Evolutionary conservation across 768 basidiomycete genomes (phyloP).

Genomic region (Lepiota brunneoincarnata): DNA sequence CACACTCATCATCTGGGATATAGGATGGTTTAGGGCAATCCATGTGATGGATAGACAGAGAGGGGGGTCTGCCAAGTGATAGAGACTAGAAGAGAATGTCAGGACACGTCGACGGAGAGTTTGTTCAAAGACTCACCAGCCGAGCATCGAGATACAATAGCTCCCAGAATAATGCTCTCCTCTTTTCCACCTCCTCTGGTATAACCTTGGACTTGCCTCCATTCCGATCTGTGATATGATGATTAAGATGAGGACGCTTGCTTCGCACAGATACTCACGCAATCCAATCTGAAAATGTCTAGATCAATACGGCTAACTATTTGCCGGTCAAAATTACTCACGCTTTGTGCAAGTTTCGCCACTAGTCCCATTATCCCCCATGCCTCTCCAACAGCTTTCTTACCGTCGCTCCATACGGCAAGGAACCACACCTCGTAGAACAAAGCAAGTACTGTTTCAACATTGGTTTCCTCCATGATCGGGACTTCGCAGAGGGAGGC

Average conservation of each 20-base stretch:
- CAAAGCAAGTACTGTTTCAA: conserved; percentile 56
- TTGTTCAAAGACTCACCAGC: conserved; percentile 36
- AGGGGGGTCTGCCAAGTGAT: conserved; percentile 67
- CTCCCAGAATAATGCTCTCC: conserved; percentile 70
- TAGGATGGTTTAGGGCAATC: conserved; percentile 55
- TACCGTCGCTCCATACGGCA: conserved; percentile 67
- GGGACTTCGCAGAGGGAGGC: conserved; percentile 59
- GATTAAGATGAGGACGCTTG: conserved; percentile 5
- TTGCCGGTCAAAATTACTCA: conserved; percentile 29
- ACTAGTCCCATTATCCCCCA: conserved; percentile 58
- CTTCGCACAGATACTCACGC: conserved; percentile 35
- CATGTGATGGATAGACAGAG: conserved; percentile 56
- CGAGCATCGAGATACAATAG: conserved; percentile 64
- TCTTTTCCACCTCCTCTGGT: conserved; percentile 68
- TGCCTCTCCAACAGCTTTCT: conserved; percentile 58
- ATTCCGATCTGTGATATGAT: conserved; percentile 51
- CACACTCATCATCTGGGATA: conserved; percentile 33
- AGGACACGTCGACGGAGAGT: not conserved
- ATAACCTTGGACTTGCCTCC: conserved; percentile 63
- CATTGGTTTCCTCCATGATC: conserved; percentile 66
- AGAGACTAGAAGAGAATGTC: conserved; percentile 39
- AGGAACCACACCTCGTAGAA: conserved; percentile 70
- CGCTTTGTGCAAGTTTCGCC: conserved; percentile 60
- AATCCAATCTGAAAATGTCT: conserved; percentile 47
- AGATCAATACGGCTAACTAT: conserved; percentile 7